A percentile compares a stretch with the other conserved stretches of the same genome.
Evolutionary conservation across 148 eudicot species (phyloP).

Genomic region (Amaranthus palmeri): DNA sequence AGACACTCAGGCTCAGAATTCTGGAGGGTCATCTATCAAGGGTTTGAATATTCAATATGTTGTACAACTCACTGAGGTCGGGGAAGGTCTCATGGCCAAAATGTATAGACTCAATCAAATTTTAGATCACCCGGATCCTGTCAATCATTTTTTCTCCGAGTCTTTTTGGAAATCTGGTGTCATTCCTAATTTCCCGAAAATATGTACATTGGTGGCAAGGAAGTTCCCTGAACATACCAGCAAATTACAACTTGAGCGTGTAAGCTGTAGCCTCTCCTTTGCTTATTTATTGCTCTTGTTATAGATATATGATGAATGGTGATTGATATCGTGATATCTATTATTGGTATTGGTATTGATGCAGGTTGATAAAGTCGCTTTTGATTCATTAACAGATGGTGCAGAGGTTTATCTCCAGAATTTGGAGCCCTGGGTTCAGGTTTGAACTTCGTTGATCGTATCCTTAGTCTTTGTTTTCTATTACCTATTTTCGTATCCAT

Average conservation of each 20-base stretch:
- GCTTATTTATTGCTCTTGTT: neutral
- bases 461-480: constrained; percentile 2
- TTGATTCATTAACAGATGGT: constrained; percentile 80
- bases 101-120: constrained; percentile 89
- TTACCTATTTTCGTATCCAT: neutral
- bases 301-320: constrained; percentile 10
- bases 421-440: constrained; percentile 99
- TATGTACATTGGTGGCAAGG: constrained; percentile 70
- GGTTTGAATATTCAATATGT: constrained; percentile 92
- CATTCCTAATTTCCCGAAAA: constrained; percentile 79
- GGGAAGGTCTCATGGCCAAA: constrained; percentile 94
- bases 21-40: constrained; percentile 51
- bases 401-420: constrained; percentile 85
- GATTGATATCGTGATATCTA: neutral
- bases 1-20: constrained; percentile 48
- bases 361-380: constrained; percentile 82
- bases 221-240: constrained; percentile 96
- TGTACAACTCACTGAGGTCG: constrained; percentile 87
- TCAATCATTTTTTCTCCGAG: constrained; percentile 65
- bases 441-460: constrained; percentile 18
- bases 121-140: constrained; percentile 83
- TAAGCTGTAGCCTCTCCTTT: constrained; percentile 30
- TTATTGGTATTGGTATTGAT: constrained; percentile 13
- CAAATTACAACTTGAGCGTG: constrained; percentile 88
- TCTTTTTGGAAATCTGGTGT: constrained; percentile 91